A percentile compares a stretch with the other conserved stretches of the same genome.
These are phyloP conservation scores for Mycosphaerelloides madeirae DNA, from an alignment of 2,329 filamentous ascomycete genomes.

Conservation along the genomic window DNA sequence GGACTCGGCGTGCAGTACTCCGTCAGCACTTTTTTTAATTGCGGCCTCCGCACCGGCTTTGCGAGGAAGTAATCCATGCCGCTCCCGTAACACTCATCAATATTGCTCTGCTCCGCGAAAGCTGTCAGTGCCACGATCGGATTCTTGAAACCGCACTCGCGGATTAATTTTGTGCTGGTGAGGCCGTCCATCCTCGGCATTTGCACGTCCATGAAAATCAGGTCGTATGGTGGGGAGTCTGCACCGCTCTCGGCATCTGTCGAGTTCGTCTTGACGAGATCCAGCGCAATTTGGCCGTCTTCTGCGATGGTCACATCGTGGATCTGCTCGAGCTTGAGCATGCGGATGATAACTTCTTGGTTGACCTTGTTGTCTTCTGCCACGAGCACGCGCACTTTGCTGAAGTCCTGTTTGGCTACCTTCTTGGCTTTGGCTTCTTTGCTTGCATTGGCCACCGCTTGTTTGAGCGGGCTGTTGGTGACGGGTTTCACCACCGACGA, in stretches of 20 bases:
- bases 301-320: slow-evolving; percentile 78
- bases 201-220: slow-evolving; percentile 92
- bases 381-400: slow-evolving; percentile 74
- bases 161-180: slow-evolving; percentile 78
- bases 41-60: slow-evolving; percentile 72
- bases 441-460: slow-evolving; percentile 36
- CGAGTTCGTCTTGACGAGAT: slow-evolving; percentile 61
- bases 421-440: slow-evolving; percentile 52
- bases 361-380: slow-evolving; percentile 72
- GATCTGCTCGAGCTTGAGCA: slow-evolving; percentile 70
- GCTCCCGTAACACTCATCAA: slow-evolving; percentile 62
- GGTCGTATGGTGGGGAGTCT: slow-evolving; percentile 58
- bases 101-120: slow-evolving; percentile 82
- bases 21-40: slow-evolving; percentile 78
- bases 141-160: slow-evolving; percentile 77
- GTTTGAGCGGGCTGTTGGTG: slow-evolving; percentile 21
- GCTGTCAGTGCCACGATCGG: slow-evolving; percentile 89
- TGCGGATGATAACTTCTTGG: slow-evolving; percentile 56
- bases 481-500: neutral
- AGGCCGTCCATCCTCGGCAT: slow-evolving; percentile 93
- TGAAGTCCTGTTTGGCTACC: slow-evolving; percentile 40
- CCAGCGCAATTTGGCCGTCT: slow-evolving; percentile 67
- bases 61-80: slow-evolving; percentile 87
- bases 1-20: slow-evolving; percentile 65
- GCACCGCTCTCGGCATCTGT: slow-evolving; percentile 42